Evolutionary conservation across 306 rosid genomes (phyloP).

Genomic region (Citrullus mucosospermus): DNA sequence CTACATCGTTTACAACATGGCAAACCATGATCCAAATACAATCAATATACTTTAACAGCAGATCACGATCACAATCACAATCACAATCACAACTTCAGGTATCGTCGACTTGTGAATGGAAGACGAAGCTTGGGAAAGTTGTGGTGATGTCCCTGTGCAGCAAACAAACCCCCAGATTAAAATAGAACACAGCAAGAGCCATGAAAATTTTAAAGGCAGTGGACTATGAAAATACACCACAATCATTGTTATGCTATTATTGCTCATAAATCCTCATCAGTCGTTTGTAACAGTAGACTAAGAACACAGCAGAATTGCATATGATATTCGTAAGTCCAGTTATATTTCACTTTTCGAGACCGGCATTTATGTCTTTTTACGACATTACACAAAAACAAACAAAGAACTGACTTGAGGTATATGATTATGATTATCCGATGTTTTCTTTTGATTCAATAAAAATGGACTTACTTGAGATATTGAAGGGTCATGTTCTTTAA

Average conservation of each 20-base stretch:
- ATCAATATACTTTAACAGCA: background rate
- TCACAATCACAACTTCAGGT: background rate
- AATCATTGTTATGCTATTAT: background rate
- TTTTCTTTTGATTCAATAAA: background rate
- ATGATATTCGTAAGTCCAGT: background rate
- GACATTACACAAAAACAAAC: background rate
- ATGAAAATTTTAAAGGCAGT: background rate
- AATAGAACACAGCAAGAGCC: background rate
- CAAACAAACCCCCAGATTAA: background rate
- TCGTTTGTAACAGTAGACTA: background rate
- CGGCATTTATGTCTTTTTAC: background rate
- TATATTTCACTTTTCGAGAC: background rate
- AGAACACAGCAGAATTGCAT: background rate
- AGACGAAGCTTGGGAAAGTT: conserved; percentile 6
- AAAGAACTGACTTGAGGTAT: background rate
- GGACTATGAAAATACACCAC: background rate
- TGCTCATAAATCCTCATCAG: background rate
- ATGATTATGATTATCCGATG: background rate
- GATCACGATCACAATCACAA: background rate
- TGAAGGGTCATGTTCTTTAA: conserved; percentile 96
- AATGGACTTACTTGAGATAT: conserved; percentile 68
- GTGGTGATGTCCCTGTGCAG: conserved; percentile 6
- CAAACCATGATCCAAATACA: background rate
- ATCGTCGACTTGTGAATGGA: conserved; percentile 7
- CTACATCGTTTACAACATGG: background rate